Evolutionary conservation across 2,329 filamentous ascomycete species (phyloP), one percentile per base, ranked within the genome.

Genomic region (Colletotrichum kahawae): DNA sequence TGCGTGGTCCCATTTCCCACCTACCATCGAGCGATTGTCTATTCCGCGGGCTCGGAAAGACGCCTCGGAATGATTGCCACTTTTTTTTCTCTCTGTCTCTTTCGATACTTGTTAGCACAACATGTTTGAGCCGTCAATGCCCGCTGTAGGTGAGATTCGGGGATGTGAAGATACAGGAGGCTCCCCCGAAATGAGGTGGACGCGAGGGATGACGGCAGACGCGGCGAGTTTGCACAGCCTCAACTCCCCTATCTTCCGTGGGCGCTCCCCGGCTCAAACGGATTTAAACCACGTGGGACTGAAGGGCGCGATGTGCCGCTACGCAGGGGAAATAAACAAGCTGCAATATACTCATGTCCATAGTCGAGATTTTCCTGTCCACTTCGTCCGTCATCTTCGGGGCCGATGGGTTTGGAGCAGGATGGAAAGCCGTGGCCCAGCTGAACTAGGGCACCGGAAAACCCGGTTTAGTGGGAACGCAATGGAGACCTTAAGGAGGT

Each of bases 1-100:
- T 57, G 36, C 16, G 54, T 71, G 71, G 71, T 38, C 29, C 71
- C 67, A 71, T 74, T 33, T 38, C 18, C 57, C 60, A 43, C 54
- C 51, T 18, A 16, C 56, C 16, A 69, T 74, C 71, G 51, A 57
- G 60, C 36, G 51, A 59, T 65, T 48, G n/a, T 51, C 43, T 1
- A 51, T 51, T 51, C 43, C 43, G 43, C 43, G 10, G n/a, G n/a
- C 43, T 51, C 43, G 43, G 43, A 51, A 51, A 51, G 43, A 16
- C 21, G 0, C 43, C 43, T 51, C 43, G 43, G 43, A 51, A 51
- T 21, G 43, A 21, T 13, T 21, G 43, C 43, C 43, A 21, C n/a
- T 51, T 21, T 13, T 48, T 18, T 13, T 7, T 13, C 10, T 0
- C 12, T 21, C 10, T 33, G 9, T 33, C 43, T n/a, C n/a, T 13